Base-by-base conservation (phyloP, 306 rosid species). In the Cucurbita pepo region DNA sequence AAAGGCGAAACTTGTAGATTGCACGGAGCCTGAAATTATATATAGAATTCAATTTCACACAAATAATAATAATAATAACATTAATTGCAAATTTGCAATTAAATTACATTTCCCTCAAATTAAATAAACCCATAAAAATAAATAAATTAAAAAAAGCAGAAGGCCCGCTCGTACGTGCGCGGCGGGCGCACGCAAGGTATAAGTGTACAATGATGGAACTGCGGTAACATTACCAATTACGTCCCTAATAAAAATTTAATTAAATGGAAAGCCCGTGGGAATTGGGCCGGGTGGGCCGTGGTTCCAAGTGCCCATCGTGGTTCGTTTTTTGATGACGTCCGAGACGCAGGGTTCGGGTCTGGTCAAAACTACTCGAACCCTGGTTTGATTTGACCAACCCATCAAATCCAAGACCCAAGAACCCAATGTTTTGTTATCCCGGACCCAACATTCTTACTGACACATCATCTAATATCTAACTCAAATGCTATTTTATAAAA, bases 1-100 rank as follows among this genome's bases (percentile, higher is more conserved):
- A 83, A 86, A 81, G 82, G 56, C 78, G 77, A 82, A 75, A 79
- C 88, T 79, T 69, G 78, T 72, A 15, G 65, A 71, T 54, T 48
- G 87, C 80, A 80, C 83, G 82, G 77, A 78, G 70, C 81, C 64
- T 76, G 75, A 85, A 84, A 79, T 84, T 89, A 91, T 85, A 89
- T 86, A 89, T 86, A 90, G 96, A 85, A 60, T 30, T 7, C 0
- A 71, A 44, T 70, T 78, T 86, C 88, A 86, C 96, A 63, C 18
- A 80, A 81, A 80, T 76, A 79, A n/a, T 54, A 7, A 7, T 7
- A 4, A 3, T 5, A 50, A 12, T 50, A n/a, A n/a, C n/a, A 21
- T 45, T 45, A 43, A 43, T 43, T 45, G 50, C 12, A 45, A 10
- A 50, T 16, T 52, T 15, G 21, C 9, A 52, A 52, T 52, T 6